These are phyloP conservation scores for Leccinum pachyderme DNA, from an alignment of 1,284 basidiomycete genomes.

Conservation along the genomic window DNA sequence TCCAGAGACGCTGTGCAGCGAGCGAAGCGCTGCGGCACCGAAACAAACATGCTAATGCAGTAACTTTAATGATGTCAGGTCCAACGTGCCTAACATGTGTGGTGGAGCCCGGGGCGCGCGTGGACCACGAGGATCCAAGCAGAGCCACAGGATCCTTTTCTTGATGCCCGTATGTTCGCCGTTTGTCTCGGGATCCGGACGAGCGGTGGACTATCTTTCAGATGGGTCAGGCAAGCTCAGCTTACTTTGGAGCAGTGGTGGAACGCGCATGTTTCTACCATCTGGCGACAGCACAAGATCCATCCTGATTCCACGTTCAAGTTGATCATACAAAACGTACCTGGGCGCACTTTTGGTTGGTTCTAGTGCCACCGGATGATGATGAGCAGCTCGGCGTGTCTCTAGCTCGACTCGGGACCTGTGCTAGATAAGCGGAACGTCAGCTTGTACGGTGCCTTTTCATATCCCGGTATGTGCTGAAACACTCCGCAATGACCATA, in stretches of 20 bases:
- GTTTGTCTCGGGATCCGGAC: background rate
- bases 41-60: slow-evolving; percentile 4
- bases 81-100: slow-evolving; percentile 4
- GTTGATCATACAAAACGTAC: background rate
- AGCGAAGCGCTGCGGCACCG: slow-evolving; percentile 21
- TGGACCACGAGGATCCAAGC: slow-evolving; percentile 16
- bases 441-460: slow-evolving; percentile 2
- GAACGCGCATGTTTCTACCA: background rate
- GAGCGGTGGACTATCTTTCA: no score
- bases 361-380: background rate
- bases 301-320: background rate
- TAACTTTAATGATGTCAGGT: slow-evolving; percentile 10
- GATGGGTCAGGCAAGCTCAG: background rate
- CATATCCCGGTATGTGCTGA: slow-evolving; percentile 14
- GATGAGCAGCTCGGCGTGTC: background rate
- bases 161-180: background rate
- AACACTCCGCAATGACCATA: slow-evolving; percentile 7
- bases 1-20: slow-evolving; percentile 7
- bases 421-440: slow-evolving; percentile 3
- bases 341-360: no score
- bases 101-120: slow-evolving; percentile 13
- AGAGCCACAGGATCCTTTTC: background rate
- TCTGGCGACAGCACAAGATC: background rate
- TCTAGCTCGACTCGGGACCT: background rate
- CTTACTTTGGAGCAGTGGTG: background rate